phyloP scores from a whole-genome alignment of 306 rosid genomes.

The Cicer chorassanicum region DNA sequence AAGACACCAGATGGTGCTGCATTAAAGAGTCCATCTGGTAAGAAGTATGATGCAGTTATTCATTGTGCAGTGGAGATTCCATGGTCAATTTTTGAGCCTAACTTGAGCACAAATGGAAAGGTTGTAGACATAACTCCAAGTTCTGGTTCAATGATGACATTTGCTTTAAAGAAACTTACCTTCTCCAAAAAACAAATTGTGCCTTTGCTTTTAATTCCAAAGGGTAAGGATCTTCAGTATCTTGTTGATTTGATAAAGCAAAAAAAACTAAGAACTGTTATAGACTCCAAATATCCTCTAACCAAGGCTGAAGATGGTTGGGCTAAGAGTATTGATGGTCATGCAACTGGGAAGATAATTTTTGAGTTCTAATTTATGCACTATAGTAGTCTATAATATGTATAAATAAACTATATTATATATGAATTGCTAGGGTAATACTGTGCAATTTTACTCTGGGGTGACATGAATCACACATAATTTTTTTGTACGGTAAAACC shows the following conservation, averaged over 20 bases:
- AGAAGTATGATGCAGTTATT: slow-evolving; percentile 69
- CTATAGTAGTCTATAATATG: background rate
- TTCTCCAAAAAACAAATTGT: slow-evolving; percentile 72
- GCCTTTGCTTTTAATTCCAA: slow-evolving; percentile 56
- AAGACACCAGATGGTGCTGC: slow-evolving; percentile 74
- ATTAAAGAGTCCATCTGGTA: slow-evolving; percentile 71
- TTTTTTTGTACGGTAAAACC: too few species aligned
- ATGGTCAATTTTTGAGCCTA: slow-evolving; percentile 79
- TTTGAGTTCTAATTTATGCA: slow-evolving; percentile 54
- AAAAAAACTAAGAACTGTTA: slow-evolving; percentile 72
- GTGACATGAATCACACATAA: too few species aligned
- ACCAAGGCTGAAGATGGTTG: slow-evolving; percentile 71
- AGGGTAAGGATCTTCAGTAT: slow-evolving; percentile 57
- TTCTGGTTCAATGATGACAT: slow-evolving; percentile 46
- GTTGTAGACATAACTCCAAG: slow-evolving; percentile 66
- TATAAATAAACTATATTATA: background rate
- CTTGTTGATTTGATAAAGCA: slow-evolving; percentile 71
- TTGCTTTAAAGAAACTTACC: slow-evolving; percentile 60
- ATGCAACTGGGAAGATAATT: slow-evolving; percentile 87
- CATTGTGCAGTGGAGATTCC: slow-evolving; percentile 65
- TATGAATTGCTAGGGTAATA: too few species aligned
- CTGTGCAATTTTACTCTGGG: too few species aligned
- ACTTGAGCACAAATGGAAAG: slow-evolving; percentile 65
- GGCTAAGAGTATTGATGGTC: slow-evolving; percentile 76
- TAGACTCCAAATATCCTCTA: slow-evolving; percentile 68